Base-by-base conservation (phyloP, 306 rosid genomes). In the Datisca glomerata region DNA sequence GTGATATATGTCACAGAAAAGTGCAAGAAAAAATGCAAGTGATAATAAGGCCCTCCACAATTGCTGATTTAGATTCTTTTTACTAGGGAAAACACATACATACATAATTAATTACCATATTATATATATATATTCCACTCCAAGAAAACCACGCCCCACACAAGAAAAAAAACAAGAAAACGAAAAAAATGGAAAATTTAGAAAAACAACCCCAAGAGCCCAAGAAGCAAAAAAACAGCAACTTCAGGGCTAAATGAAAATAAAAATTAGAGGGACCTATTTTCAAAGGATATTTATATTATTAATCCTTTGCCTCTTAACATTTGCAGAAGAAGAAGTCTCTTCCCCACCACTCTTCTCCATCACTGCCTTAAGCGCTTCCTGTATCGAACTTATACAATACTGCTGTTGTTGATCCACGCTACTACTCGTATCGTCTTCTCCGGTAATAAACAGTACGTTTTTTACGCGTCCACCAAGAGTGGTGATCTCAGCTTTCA, bases 261-360 rank as follows among this genome's bases (percentile, higher is more conserved):
- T 3, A 49, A 56, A 56, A 46, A 24, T 55, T 41, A 65, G 67
- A 63, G 57, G 50, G 80, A 68, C 64, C 76, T 69, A 57, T 68
- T 50, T 61, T 75, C 24, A 47, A 50, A 78, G 69, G 65, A 78
- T 63, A 75, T 70, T 85, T 41, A 70, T 51, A 48, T 70, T 60
- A 39, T 56, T 71, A 8, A 81, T 81, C 75, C 94, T 81, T 75
- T 81, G 96, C 19, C 96, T 78, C 72, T 86, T 86, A 39, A 66
- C 75, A 60, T 45, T 81, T 53, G 86, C 96, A 11, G 84, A 58
- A 45, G 78, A 60, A 13, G 85, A 62, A 6, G 60, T 73, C 6
- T 70, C 51, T 12, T 72, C 83, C 0, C 65, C 73, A 18, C 59
- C 54, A 13, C 63, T 67, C 66, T 81, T 86, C 56, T 78, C 96